These are phyloP conservation scores for Rhazya stricta DNA, from an alignment of 257 asterid genomes.

Conservation along the genomic window DNA sequence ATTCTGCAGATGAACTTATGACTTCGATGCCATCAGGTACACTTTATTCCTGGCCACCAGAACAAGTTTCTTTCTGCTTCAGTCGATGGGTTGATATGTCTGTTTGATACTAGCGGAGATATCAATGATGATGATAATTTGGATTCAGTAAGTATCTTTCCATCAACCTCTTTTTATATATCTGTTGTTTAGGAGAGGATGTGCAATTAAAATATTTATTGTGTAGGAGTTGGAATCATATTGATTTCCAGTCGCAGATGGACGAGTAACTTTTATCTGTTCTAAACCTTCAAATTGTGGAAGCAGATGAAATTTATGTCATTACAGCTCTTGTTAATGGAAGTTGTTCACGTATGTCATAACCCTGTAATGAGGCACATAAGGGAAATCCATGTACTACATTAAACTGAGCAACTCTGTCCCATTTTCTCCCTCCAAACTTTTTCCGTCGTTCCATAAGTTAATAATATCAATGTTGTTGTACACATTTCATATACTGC, in stretches of 20 bases:
- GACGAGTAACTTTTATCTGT: background rate
- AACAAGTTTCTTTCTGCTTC: slow-evolving; percentile 85
- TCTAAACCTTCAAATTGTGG: background rate
- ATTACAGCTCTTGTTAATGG: background rate
- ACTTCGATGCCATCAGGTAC: slow-evolving; percentile 47
- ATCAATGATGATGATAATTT: slow-evolving; percentile 88
- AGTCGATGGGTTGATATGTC: slow-evolving; percentile 91
- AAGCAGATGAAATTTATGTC: background rate
- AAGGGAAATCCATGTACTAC: background rate
- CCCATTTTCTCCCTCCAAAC: background rate
- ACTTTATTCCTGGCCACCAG: slow-evolving; percentile 70
- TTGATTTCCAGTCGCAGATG: background rate
- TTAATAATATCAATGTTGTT: background rate
- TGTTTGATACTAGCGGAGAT: slow-evolving; percentile 77
- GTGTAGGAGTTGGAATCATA: background rate
- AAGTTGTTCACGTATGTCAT: background rate
- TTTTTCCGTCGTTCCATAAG: background rate
- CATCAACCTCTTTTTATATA: background rate
- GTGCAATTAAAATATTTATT: background rate
- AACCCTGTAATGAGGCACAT: background rate
- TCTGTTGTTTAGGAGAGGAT: background rate
- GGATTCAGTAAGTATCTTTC: slow-evolving; percentile 51
- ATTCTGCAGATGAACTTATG: background rate
- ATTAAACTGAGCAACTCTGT: background rate
- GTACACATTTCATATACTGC: background rate